phyloP scores from a whole-genome alignment of 2,329 filamentous ascomycete genomes.

The Epichloe sylvatica region DNA sequence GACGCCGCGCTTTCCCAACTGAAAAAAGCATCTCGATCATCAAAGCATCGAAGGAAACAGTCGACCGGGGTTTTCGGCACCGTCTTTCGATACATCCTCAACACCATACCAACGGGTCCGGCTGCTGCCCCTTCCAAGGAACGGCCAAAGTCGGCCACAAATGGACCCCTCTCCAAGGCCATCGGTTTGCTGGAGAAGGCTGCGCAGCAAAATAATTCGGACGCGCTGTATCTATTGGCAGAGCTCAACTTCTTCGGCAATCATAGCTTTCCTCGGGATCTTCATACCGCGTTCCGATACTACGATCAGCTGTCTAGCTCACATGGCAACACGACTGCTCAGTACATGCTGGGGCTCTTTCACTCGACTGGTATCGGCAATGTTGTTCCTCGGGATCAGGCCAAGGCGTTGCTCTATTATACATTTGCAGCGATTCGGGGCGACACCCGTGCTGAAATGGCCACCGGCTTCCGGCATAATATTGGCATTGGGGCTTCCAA shows the following conservation, averaged over 20 bases:
- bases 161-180: conserved; percentile 34
- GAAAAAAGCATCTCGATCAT: conserved; percentile 32
- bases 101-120: conserved; percentile 36
- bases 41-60: conserved; percentile 30
- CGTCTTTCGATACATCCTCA: conserved; percentile 30
- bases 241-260: conserved; percentile 98
- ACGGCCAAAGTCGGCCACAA: conserved; percentile 15
- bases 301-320: conserved; percentile 65
- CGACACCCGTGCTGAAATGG: conserved; percentile 83
- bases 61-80: conserved; percentile 30
- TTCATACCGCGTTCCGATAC: conserved; percentile 62
- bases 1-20: conserved; percentile 37
- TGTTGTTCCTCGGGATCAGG: conserved; percentile 72
- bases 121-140: conserved; percentile 31
- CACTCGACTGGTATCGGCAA: conserved; percentile 85
- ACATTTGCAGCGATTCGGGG: conserved; percentile 80
- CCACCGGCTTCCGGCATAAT: conserved; percentile 73
- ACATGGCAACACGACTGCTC: conserved; percentile 79
- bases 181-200: conserved; percentile 39
- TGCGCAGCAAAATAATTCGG: conserved; percentile 48
- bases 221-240: conserved; percentile 78
- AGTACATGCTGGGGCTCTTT: conserved; percentile 92
- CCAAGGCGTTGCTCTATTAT: conserved; percentile 84
- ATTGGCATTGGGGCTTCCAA: conserved; percentile 73
- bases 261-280: conserved; percentile 72